phyloP scores from a whole-genome alignment of 495 filamentous ascomycete species.

The Aspergillus incahuasiensis region DNA sequence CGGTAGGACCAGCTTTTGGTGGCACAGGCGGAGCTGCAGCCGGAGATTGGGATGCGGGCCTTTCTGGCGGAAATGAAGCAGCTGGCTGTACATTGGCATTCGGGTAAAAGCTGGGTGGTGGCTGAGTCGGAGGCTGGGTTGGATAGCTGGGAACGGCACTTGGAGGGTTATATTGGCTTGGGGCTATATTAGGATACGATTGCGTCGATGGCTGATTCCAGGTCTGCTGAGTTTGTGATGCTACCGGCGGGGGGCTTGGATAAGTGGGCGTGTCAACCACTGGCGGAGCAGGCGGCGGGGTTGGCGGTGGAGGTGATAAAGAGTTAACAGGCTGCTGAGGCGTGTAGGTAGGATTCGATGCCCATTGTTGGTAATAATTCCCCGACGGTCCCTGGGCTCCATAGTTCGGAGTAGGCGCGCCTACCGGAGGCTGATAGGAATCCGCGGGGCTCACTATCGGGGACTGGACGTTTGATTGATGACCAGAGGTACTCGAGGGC shows the following conservation, averaged over 20 bases:
- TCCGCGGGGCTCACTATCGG: slow-evolving; percentile 11
- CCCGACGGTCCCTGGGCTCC: slow-evolving; percentile 15
- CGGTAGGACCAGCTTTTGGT: slow-evolving; percentile 31
- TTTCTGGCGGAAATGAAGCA: background rate
- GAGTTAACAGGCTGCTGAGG: slow-evolving; percentile 17
- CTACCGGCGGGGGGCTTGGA: slow-evolving; percentile 18
- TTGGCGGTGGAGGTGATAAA: slow-evolving; percentile 23
- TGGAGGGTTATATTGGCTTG: slow-evolving; percentile 12
- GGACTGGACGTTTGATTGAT: slow-evolving; percentile 21
- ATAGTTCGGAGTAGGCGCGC: slow-evolving; percentile 11
- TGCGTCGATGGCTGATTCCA: slow-evolving; percentile 19
- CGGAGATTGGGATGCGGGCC: slow-evolving; percentile 13
- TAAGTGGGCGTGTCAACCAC: slow-evolving; percentile 11
- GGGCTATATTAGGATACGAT: slow-evolving; percentile 8
- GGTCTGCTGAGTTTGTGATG: slow-evolving; percentile 21
- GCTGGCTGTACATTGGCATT: background rate
- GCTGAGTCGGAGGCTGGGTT: background rate
- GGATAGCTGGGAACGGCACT: background rate
- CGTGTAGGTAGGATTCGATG: slow-evolving; percentile 24
- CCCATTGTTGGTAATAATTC: slow-evolving; percentile 19
- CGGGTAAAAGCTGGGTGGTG: background rate
- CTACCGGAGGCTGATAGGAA: slow-evolving; percentile 14
- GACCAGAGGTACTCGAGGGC: slow-evolving; percentile 32
- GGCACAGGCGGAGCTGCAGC: slow-evolving; percentile 20
- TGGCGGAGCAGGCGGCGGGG: slow-evolving; percentile 38